These are phyloP conservation scores for Babjeviella inositovora DNA, from an alignment of 805 yeast species.

Conservation along the genomic window DNA sequence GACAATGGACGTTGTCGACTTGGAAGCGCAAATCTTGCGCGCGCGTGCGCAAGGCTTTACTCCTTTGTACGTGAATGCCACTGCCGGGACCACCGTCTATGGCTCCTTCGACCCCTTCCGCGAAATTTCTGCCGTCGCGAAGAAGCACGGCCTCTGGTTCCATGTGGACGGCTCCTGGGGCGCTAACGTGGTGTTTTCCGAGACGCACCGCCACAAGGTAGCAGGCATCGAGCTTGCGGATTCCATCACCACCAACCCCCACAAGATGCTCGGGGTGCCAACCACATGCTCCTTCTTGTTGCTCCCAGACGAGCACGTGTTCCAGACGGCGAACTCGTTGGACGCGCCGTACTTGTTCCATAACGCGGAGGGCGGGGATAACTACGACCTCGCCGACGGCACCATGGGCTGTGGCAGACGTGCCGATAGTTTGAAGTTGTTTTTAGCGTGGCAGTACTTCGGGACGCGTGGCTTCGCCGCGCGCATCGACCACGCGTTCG, in stretches of 20 bases:
- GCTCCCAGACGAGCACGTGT: constrained; percentile 48
- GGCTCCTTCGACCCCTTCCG: constrained; percentile 67
- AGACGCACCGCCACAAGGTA: constrained; percentile 23
- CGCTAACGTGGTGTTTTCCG: constrained; percentile 63
- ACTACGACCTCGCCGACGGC: constrained; percentile 66
- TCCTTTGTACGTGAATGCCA: constrained; percentile 65
- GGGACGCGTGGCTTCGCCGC: constrained; percentile 50
- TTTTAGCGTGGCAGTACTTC: constrained; percentile 69
- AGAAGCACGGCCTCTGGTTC: constrained; percentile 47
- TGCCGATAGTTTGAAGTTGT: constrained; percentile 67
- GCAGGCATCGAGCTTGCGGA: constrained; percentile 53
- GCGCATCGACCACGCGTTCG: constrained; percentile 62
- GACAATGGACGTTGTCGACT: constrained; percentile 28
- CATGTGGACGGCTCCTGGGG: constrained; percentile 92
- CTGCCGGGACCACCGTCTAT: constrained; percentile 82
- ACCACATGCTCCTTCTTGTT: constrained; percentile 59
- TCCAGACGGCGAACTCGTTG: constrained; percentile 61
- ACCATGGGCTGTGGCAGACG: constrained; percentile 90
- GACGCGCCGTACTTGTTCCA: constrained; percentile 76
- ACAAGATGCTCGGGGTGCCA: constrained; percentile 82
- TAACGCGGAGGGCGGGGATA: constrained; percentile 29
- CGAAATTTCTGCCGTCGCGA: constrained; percentile 35
- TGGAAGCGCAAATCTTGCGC: constrained; percentile 24
- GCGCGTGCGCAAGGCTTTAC: constrained; percentile 38
- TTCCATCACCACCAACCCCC: constrained; percentile 72